Percentiles rank a stretch among this genome's conserved stretches.
These are phyloP conservation scores for Camelina laxa DNA, from an alignment of 345 rosid species.

Conservation along the genomic window DNA sequence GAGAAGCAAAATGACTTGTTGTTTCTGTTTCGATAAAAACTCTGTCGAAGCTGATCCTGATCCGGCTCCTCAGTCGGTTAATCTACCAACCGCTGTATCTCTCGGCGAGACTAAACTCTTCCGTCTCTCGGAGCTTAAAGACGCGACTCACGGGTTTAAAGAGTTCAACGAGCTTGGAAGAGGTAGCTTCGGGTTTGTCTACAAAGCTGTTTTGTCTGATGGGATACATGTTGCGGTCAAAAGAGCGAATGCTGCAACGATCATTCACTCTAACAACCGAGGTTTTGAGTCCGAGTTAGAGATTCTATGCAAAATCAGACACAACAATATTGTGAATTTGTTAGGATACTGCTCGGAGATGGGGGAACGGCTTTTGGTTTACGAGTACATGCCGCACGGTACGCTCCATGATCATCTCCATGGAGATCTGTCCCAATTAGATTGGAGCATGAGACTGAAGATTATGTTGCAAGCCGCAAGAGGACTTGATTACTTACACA, in stretches of 20 bases:
- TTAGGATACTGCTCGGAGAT: conserved; percentile 86
- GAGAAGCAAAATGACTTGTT: conserved; percentile 49
- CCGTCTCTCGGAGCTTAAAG: conserved; percentile 83
- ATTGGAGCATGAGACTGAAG: conserved; percentile 77
- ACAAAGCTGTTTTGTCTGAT: conserved; percentile 81
- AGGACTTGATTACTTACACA: conserved; percentile 88
- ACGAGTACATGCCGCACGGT: conserved; percentile 89
- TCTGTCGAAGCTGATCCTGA: conserved; percentile 57
- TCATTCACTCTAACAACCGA: conserved; percentile 77
- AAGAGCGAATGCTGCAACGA: conserved; percentile 94
- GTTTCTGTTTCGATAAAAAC: conserved; percentile 61
- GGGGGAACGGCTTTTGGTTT: conserved; percentile 88
- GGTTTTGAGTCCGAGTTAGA: conserved; percentile 87
- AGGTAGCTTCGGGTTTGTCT: conserved; percentile 93
- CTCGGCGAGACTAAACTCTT: conserved; percentile 77
- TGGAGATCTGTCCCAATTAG: conserved; percentile 72
- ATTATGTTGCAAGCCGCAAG: conserved; percentile 78
- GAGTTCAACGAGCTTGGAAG: conserved; percentile 89
- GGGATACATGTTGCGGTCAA: conserved; percentile 89
- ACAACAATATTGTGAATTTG: conserved; percentile 80
- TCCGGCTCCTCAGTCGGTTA: conserved; percentile 44
- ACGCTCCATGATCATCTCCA: conserved; percentile 88
- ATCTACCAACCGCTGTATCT: conserved; percentile 49
- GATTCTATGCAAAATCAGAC: conserved; percentile 74
- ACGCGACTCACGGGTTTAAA: conserved; percentile 92